Conservation (phyloP, 495 filamentous ascomycete species). For the Hypoxylon crocopeplum region DNA sequence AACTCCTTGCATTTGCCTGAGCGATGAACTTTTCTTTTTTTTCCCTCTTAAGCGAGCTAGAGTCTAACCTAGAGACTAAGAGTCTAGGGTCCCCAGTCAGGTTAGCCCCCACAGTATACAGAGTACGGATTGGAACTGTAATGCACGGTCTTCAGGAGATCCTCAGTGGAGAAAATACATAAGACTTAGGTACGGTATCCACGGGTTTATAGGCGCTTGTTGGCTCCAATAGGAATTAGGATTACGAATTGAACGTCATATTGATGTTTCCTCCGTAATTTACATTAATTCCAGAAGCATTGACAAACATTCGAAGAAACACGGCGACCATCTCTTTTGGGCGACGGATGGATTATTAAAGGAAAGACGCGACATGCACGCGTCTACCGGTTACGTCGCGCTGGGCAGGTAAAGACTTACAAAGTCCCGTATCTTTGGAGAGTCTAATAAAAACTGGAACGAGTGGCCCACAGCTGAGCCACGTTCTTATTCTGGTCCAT, state of each 20-base stretch:
- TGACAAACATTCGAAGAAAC: not conserved
- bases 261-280: conserved; percentile 4
- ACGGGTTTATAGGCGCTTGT: not conserved
- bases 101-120: conserved; percentile 8
- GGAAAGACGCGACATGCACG: conserved; percentile 29
- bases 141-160: conserved; percentile 20
- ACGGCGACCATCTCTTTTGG: conserved; percentile 10
- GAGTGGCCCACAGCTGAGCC: conserved; percentile 19
- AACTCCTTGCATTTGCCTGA: not conserved
- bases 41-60: not conserved
- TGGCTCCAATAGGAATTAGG: not conserved
- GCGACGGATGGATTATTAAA: conserved; percentile 28
- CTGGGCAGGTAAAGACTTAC: not conserved
- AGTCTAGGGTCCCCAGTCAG: too few relatives aligned
- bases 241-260: conserved; percentile 22
- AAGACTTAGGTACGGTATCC: not conserved
- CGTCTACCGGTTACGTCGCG: conserved; percentile 1
- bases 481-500: conserved; percentile 22
- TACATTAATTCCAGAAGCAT: conserved; percentile 19
- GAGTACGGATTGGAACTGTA: conserved; percentile 2
- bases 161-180: conserved; percentile 9
- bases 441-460: conserved; percentile 12
- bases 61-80: too few relatives aligned
- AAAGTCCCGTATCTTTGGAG: too few relatives aligned
- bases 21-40: not conserved